Base-by-base conservation (phyloP, 1,284 basidiomycete genomes). In the Hemileia vastatrix region DNA sequence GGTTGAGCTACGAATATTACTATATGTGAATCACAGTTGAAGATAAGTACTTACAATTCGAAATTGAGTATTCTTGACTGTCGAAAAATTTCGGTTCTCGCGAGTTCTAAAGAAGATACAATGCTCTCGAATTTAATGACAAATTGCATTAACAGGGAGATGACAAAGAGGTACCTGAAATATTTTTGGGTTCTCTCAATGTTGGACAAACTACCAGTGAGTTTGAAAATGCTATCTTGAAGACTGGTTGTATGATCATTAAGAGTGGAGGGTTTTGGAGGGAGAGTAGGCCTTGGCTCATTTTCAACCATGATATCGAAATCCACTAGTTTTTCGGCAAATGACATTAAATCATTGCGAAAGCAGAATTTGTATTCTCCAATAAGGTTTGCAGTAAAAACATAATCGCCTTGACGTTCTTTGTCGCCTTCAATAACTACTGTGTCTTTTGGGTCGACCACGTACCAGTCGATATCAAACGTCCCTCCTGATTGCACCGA, bases 331-430 rank as follows among this genome's bases (percentile, higher is more conserved):
- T 96, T 95, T 79, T 91, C 80, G 79, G 86, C 86, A 68, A 92
- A 81, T 3, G 87, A 89, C 6, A 86, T 89, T 83, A 90, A 89
- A 79, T 94, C 90, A 77, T 98, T 99, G 75, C 92, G 88, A 76
- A 99, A 96, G 80, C 95, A 99, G 80, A 99, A 98, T 2, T 90
- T 80, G 78, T 97, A 97, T 81, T 99, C 95, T 71, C 94, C 94
- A 62, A 87, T 82, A 40, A 83, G 83, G 78, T 96, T 93, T 11
- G 90, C 94, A 3, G 95, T 98, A 68, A 98, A 84, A 66, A 99
- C 90, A 73, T 87, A 96, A 82, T 99, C 95, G 47, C 94, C 91
- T 73, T 97, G 92, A 36, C 90, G 84, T 73, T 97, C 93, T 48
- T 86, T 84, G 68, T 82, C 77, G 59, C 91, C 95, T 59, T 91